Evolutionary conservation across 2,329 filamentous ascomycete species (phyloP).

Genomic region (Lasiodiplodia sp.): DNA sequence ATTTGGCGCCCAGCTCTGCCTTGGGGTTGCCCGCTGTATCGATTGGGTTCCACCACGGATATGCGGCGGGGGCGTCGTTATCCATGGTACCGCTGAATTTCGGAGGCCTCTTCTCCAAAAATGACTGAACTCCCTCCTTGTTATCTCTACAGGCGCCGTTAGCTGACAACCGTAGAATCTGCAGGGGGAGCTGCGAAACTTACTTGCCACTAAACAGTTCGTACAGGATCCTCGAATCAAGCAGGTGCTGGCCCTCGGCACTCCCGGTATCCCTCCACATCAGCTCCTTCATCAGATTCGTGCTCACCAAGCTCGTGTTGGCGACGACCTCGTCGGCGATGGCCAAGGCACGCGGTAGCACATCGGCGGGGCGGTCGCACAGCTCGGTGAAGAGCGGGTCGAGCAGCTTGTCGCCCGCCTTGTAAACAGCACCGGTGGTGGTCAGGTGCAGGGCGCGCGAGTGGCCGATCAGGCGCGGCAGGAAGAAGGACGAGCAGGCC

Average conservation of each 20-base stretch:
- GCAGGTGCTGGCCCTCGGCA: conserved; percentile 73
- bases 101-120: conserved; percentile 71
- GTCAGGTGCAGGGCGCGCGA: conserved; percentile 69
- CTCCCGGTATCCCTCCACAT: conserved; percentile 67
- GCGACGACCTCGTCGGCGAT: conserved; percentile 71
- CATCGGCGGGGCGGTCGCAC: conserved; percentile 63
- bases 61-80: conserved; percentile 64
- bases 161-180: conserved; percentile 15
- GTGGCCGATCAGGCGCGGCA: conserved; percentile 72
- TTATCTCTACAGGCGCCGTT: conserved; percentile 59
- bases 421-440: conserved; percentile 71
- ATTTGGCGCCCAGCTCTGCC: conserved; percentile 33
- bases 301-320: conserved; percentile 71
- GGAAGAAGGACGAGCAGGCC: conserved; percentile 73
- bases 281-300: conserved; percentile 73
- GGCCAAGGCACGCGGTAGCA: conserved; percentile 69
- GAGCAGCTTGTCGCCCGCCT: conserved; percentile 57
- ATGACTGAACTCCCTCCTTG: conserved; percentile 71
- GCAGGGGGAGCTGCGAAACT: conserved; percentile 34
- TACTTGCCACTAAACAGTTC: conserved; percentile 62
- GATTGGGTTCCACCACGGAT: conserved; percentile 73
- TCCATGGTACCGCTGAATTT: conserved; percentile 68
- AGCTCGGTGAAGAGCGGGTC: conserved; percentile 71
- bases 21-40: conserved; percentile 54
- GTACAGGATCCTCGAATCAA: conserved; percentile 71